Base-by-base conservation (phyloP, 2,329 filamentous ascomycete species). In the Dissoconium aciculare region DNA sequence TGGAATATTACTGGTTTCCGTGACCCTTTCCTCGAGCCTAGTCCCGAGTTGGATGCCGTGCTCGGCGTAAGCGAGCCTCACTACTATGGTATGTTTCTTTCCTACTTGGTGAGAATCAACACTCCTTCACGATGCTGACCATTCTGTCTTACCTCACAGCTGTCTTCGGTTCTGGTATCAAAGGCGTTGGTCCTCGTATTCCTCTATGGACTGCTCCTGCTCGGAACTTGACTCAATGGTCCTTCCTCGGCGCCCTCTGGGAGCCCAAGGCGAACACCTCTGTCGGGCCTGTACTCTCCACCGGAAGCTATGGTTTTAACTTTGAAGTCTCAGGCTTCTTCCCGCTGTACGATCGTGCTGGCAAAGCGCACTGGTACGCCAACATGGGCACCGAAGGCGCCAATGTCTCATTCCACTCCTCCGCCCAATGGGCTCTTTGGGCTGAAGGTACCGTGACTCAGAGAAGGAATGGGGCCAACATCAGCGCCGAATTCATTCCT, bases 251-350 rank as follows among this genome's bases (percentile, higher is more conserved):
- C 11, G 52, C 59, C 8, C 44, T 64, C 4, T 63, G 58, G 55
- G 59, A 63, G 42, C 60, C 60, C 4, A 47, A 46, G 3, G 45
- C 36, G 9, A 63, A 62, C 40, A 53, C 50, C 9, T 55, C 51
- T n/a, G 45, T 63, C 4, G 58, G 57, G 5, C 53, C 53, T 10
- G 35, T 58, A 5, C 36, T 62, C 4, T 53, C 57, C 30, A 63
- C 60, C 5, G 59, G 59, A 12, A 54, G 51, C 2, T 61, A 62
- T 31, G 60, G 50, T 6, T 63, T 54, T 48, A 64, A 64, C 42
- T 63, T 63, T 27, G 60, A 64, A 40, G 59, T 63, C 34, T 60
- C 57, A 0, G 59, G 60, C 34, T 62, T 63, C 49, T 63, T 62
- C 46, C 55, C 55, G 11, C 44, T 63, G 2, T 46, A 51, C 4